Percentiles rank a stretch among this genome's conserved stretches.
Conservation (phyloP, 768 basidiomycete genomes). For the Rhodotorula taiwanensis region DNA sequence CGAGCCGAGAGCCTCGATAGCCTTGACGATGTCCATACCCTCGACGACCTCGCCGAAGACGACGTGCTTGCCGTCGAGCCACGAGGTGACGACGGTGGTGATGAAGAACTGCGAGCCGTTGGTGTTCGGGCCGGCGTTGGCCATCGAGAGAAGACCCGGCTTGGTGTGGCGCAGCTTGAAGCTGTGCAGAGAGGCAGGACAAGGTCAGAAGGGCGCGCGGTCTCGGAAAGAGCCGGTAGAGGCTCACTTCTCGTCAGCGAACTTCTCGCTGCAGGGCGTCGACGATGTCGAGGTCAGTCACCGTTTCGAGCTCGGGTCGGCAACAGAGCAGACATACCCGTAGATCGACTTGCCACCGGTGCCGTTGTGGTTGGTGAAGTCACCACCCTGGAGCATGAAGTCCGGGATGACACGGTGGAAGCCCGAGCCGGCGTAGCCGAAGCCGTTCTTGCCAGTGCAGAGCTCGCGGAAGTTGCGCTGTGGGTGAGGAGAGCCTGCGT, state of each 20-base stretch:
- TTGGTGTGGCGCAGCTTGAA: constrained; percentile 93
- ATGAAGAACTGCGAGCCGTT: constrained; percentile 82
- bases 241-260: constrained; percentile 69
- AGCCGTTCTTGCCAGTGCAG: constrained; percentile 65
- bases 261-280: constrained; percentile 50
- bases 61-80: constrained; percentile 39
- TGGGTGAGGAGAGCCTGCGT: neutral
- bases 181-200: constrained; percentile 42
- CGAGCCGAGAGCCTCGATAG: constrained; percentile 40
- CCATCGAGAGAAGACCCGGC: constrained; percentile 92
- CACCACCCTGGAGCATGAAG: constrained; percentile 67
- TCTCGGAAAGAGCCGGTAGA: neutral
- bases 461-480: constrained; percentile 76
- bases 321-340: constrained; percentile 46
- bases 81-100: constrained; percentile 52
- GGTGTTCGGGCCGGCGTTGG: constrained; percentile 82
- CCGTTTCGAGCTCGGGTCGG: neutral
- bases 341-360: constrained; percentile 94
- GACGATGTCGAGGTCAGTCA: too few species aligned
- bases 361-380: constrained; percentile 64
- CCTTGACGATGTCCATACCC: constrained; percentile 41
- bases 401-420: constrained; percentile 45
- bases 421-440: constrained; percentile 55
- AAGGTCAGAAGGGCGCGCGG: neutral
- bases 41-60: constrained; percentile 44